Percentiles rank a stretch among this genome's conserved stretches.
These are phyloP conservation scores for Zygosaccharomyces kombuchaensis DNA, from an alignment of 805 yeast genomes.

Conservation along the genomic window DNA sequence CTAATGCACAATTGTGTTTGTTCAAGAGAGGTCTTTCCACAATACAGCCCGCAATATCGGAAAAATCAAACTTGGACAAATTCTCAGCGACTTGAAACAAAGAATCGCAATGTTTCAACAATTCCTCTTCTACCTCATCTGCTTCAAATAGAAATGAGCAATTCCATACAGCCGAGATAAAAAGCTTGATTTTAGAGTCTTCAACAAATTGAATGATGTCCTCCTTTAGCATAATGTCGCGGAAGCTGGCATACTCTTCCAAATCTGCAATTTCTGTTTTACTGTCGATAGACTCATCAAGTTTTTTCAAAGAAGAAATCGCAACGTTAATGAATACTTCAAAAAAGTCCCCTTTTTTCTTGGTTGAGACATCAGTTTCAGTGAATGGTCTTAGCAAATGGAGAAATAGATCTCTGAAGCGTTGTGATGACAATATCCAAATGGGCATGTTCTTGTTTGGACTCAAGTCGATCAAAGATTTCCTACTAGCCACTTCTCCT, in stretches of 20 bases:
- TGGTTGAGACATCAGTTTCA: constrained; percentile 4
- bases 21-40: constrained; percentile 42
- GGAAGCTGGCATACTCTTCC: constrained; percentile 41
- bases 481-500: constrained; percentile 47
- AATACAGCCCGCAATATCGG: constrained; percentile 60
- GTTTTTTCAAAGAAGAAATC: constrained; percentile 24
- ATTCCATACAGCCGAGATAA: constrained; percentile 49
- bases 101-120: constrained; percentile 27
- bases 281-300: constrained; percentile 26
- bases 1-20: constrained; percentile 47
- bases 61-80: constrained; percentile 42
- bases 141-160: constrained; percentile 56
- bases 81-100: constrained; percentile 38
- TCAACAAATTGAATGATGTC: constrained; percentile 32
- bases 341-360: constrained; percentile 13
- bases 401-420: constrained; percentile 37
- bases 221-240: constrained; percentile 40
- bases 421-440: constrained; percentile 51
- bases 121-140: constrained; percentile 48
- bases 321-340: constrained; percentile 34
- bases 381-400: constrained; percentile 18
- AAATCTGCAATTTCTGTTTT: constrained; percentile 45
- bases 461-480: constrained; percentile 34
- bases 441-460: constrained; percentile 32
- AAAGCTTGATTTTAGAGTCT: constrained; percentile 37